Evolutionary conservation across 352 stramenopile species (phyloP), one percentile per base, ranked within the genome.

Genomic region (Globisporangium irregulare): DNA sequence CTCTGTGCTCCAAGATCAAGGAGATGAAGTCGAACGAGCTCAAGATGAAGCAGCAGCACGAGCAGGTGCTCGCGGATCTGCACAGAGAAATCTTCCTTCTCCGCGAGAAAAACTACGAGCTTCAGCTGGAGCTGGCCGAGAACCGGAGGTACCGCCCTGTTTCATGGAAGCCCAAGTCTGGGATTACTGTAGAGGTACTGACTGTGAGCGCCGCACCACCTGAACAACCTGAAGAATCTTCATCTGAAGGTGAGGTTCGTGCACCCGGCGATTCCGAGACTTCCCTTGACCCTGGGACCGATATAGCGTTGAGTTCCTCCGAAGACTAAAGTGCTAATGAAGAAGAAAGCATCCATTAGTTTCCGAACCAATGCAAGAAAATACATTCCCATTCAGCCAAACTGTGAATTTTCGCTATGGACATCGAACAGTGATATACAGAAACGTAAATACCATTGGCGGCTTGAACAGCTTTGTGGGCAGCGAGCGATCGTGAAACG

Each of bases 21-120:
- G 34, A 69, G n/a, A 64, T 86, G 50, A 64, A 76, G 57, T 64
- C 57, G 18, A 67, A 50, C 10, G 73, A 81, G 27, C 50, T 54
- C 0, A 62, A 74, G 34, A 43, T 50, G 12, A 70, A 71, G 32
- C 68, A 75, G 15, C 58, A 76, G 27, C 74, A 80, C 58, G 71
- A 82, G 12, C 69, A 81, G 36, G 69, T 70, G 29, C 7, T 85
- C 24, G 70, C 67, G 2, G 71, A 81, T 1, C 56, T 85, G 32
- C 64, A 74, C 57, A 63, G 69, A n/a, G 78, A 85, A 55, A 59
- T 82, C 1, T 85, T 85, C 54, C 58, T 82, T 3, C 56, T 85
- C 5, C 68, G 64, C 2, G 78, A 80, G 34, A 63, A 74, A 43
- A 85, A 79, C 50, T 36, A 48, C 12, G 46, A 48, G 7, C 64